phyloP scores from a whole-genome alignment of 371 early-diverging fungal species.

The Mortierella sp. region DNA sequence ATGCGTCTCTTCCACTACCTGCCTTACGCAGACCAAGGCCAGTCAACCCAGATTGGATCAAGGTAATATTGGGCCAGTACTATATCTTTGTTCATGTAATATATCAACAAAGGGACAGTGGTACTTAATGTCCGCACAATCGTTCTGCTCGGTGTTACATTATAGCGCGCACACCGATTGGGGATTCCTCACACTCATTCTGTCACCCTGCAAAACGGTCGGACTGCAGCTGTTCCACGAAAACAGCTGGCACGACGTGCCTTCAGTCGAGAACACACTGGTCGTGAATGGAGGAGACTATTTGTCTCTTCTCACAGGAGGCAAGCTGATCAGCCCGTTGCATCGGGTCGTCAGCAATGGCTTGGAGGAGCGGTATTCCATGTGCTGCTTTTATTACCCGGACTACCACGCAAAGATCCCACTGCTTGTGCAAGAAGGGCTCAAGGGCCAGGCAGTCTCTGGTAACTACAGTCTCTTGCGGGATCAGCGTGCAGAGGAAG shows the following conservation, averaged over 20 bases:
- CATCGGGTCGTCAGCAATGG: conserved; percentile 63
- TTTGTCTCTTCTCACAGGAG: conserved; percentile 61
- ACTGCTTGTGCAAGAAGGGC: conserved; percentile 36
- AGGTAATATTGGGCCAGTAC: conserved; percentile 26
- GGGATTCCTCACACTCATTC: conserved; percentile 68
- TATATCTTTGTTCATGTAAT: conserved; percentile 56
- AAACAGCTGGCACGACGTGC: conserved; percentile 59
- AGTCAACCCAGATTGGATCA: conserved; percentile 36
- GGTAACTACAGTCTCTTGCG: conserved; percentile 46
- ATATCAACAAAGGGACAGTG: background rate
- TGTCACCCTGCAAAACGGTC: conserved; percentile 53
- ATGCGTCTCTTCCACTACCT: conserved; percentile 66
- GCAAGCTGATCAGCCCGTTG: conserved; percentile 60
- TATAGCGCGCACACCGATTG: conserved; percentile 62
- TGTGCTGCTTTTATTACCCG: conserved; percentile 56
- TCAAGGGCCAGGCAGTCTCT: conserved; percentile 39
- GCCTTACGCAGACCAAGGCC: conserved; percentile 49
- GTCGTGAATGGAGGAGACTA: conserved; percentile 71
- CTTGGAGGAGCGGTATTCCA: conserved; percentile 54
- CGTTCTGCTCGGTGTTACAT: background rate
- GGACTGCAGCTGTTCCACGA: conserved; percentile 59
- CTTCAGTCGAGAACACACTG: conserved; percentile 55
- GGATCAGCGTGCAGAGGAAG: conserved; percentile 41
- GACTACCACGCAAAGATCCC: conserved; percentile 53
- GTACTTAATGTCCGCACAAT: background rate